These are phyloP conservation scores for Phytophthora niederhauseri DNA, from an alignment of 352 stramenopile genomes.

Conservation along the genomic window DNA sequence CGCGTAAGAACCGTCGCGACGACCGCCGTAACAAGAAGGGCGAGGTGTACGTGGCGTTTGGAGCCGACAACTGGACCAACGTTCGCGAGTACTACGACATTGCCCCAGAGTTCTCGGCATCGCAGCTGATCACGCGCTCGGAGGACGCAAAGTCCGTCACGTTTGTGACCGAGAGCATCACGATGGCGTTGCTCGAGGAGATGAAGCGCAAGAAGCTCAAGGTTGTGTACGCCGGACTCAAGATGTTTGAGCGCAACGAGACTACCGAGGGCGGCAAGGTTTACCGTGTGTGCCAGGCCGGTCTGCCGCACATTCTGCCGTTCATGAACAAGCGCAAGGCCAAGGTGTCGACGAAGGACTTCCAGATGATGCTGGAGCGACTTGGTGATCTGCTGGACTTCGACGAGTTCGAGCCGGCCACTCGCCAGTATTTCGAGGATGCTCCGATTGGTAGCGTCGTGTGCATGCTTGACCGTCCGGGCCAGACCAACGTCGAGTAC, in stretches of 20 bases:
- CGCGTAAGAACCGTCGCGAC: conserved; percentile 44
- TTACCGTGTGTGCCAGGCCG: conserved; percentile 92
- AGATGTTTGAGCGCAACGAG: conserved; percentile 93
- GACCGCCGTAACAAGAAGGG: conserved; percentile 62
- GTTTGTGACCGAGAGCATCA: conserved; percentile 88
- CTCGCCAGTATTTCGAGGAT: conserved; percentile 53
- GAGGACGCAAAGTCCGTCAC: conserved; percentile 87
- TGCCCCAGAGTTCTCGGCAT: conserved; percentile 58
- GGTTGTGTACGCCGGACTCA: conserved; percentile 92
- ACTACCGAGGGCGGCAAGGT: conserved; percentile 64
- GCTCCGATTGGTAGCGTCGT: conserved; percentile 80
- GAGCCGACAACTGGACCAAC: conserved; percentile 55
- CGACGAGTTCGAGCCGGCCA: conserved; percentile 74
- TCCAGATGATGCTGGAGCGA: conserved; percentile 88
- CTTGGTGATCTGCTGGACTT: conserved; percentile 86
- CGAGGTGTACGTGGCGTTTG: conserved; percentile 82
- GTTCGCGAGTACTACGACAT: conserved; percentile 87
- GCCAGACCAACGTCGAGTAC: conserved; percentile 72
- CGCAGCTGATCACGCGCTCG: conserved; percentile 89
- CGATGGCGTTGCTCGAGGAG: conserved; percentile 74
- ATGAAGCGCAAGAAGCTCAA: conserved; percentile 90
- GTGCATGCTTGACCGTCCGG: conserved; percentile 67
- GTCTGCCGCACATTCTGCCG: conserved; percentile 83
- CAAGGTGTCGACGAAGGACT: conserved; percentile 65
- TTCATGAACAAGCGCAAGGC: conserved; percentile 79